A percentile compares a stretch with the other conserved stretches of the same genome.
Conservation (phyloP, 768 basidiomycete species). For the Pleurotus citrinopileatus region DNA sequence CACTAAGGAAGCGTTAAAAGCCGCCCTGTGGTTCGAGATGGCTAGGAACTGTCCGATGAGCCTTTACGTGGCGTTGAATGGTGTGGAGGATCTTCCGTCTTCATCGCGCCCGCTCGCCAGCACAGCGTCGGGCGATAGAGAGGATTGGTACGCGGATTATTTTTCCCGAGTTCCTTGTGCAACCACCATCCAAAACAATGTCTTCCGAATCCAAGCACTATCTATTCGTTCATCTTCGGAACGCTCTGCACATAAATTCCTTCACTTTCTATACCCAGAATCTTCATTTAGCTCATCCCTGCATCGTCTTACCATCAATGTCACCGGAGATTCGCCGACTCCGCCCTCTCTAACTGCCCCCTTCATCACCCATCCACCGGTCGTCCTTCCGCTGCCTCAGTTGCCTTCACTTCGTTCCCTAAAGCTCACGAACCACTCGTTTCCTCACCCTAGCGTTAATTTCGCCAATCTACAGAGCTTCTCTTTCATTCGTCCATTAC, state of each 20-base stretch:
- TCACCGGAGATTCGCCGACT: constrained; percentile 1
- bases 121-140: neutral
- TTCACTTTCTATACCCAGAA: constrained; percentile 5
- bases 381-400: constrained; percentile 10
- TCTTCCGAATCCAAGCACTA: neutral
- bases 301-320: constrained; percentile 10
- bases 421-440: constrained; percentile 21
- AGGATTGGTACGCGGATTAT: neutral
- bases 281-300: neutral
- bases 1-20: constrained; percentile 19
- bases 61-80: constrained; percentile 18
- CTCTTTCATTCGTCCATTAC: constrained; percentile 20
- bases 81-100: constrained; percentile 5
- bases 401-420: constrained; percentile 14
- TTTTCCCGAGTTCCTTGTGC: constrained; percentile 7
- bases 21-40: constrained; percentile 27
- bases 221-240: constrained; percentile 6
- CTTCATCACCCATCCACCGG: neutral
- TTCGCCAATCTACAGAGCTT: constrained; percentile 17
- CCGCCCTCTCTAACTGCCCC: neutral
- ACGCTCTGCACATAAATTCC: neutral
- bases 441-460: constrained; percentile 18
- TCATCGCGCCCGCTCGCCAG: neutral
- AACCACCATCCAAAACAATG: neutral
- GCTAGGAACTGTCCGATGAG: constrained; percentile 23